Evolutionary conservation across 2,329 filamentous ascomycete genomes (phyloP).

Genomic region (Paecilomyces fulvus): DNA sequence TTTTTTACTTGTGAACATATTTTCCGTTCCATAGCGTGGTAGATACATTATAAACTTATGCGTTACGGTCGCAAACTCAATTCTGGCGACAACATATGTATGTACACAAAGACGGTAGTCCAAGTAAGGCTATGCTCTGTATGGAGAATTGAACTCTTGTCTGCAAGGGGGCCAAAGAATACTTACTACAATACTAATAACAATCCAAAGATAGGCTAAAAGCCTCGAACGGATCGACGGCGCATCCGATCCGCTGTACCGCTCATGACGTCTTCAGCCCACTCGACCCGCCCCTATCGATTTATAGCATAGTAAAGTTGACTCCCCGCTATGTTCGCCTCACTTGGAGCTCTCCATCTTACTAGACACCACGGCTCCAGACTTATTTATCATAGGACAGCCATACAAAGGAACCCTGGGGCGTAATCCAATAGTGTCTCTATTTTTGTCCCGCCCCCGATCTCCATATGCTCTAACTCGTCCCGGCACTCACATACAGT

Average conservation of each 20-base stretch:
- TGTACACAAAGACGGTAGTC: not conserved
- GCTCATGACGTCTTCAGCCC: not conserved
- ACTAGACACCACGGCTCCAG: not conserved
- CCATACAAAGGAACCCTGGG: not conserved
- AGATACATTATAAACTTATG: not conserved
- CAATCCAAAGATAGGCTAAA: not conserved
- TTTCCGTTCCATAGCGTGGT: not conserved
- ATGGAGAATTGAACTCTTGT: not conserved
- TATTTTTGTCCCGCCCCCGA: not conserved
- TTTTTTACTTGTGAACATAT: not conserved
- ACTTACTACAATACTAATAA: not conserved
- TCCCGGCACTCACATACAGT: not conserved
- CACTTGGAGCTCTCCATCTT: not conserved
- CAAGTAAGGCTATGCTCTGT: not conserved
- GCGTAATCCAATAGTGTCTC: not conserved
- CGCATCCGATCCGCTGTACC: not conserved
- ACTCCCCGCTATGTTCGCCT: not conserved
- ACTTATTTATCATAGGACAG: not conserved
- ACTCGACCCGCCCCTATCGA: not conserved
- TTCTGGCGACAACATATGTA: not conserved
- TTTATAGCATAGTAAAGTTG: not conserved
- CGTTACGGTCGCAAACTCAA: not conserved
- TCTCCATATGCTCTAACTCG: not conserved
- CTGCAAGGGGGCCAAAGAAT: not conserved
- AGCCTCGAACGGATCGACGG: not conserved